Evolutionary conservation across 805 yeast species (phyloP).

Genomic region (Candida fluviatilis): DNA sequence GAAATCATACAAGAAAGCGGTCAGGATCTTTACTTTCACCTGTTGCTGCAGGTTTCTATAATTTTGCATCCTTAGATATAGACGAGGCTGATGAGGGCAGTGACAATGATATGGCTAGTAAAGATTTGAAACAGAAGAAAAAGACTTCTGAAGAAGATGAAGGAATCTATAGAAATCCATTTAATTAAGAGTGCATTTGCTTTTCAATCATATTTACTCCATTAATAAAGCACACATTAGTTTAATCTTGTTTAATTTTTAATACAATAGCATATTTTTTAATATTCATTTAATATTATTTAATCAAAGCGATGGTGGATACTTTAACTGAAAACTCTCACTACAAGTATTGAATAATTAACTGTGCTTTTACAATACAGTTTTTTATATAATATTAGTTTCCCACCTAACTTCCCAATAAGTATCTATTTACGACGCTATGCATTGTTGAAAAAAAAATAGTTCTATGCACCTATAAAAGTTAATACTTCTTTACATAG

Average conservation of each 20-base stretch:
- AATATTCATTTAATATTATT: background rate
- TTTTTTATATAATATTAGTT: no score
- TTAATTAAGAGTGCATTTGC: background rate
- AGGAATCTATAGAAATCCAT: conserved; percentile 3
- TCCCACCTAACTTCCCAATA: background rate
- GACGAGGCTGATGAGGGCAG: conserved; percentile 22
- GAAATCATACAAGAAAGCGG: conserved; percentile 14
- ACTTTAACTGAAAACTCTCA: no score
- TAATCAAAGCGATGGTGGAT: no score
- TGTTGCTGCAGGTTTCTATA: conserved; percentile 19
- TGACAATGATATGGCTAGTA: conserved; percentile 11
- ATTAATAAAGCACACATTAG: background rate
- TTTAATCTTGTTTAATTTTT: background rate
- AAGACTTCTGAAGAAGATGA: conserved; percentile 1
- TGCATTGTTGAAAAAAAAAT: no score
- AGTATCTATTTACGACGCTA: no score
- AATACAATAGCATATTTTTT: background rate
- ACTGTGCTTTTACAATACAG: no score
- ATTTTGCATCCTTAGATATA: conserved; percentile 17
- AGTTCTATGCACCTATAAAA: no score
- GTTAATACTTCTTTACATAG: no score
- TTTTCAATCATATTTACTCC: background rate
- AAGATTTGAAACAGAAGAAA: background rate
- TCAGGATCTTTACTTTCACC: conserved; percentile 20
- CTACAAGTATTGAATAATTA: no score